phyloP scores from a whole-genome alignment of 495 filamentous ascomycete genomes.

The Geopyxis carbonaria region DNA sequence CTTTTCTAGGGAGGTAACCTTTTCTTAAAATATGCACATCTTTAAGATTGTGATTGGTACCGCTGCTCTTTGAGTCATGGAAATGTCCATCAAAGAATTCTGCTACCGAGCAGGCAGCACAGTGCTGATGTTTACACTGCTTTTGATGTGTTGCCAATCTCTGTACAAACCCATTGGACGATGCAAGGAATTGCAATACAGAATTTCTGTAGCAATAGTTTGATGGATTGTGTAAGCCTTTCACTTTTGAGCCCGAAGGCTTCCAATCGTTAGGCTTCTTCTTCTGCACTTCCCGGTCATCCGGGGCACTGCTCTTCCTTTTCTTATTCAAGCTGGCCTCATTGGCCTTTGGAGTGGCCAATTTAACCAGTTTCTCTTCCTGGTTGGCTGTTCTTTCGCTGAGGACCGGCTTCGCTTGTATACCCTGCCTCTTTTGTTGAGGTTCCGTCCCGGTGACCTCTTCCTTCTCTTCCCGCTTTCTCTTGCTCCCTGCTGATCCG shows the following conservation, averaged over 20 bases:
- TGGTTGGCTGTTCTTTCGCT: not conserved
- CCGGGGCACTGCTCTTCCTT: no score
- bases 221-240: conserved; percentile 6
- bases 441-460: no score
- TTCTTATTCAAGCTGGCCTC: no score
- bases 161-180: conserved; percentile 3
- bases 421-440: no score
- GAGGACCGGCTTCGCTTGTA: not conserved
- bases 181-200: conserved; percentile 13
- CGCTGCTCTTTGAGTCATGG: conserved; percentile 4
- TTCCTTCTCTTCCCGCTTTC: no score
- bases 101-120: conserved; percentile 13
- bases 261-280: not conserved
- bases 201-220: conserved; percentile 19
- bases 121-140: conserved; percentile 6
- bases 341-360: no score
- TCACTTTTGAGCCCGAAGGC: conserved; percentile 2
- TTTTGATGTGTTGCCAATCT: conserved; percentile 9
- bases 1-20: no score
- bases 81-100: conserved; percentile 13
- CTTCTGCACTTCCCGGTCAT: not conserved
- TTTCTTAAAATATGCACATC: not conserved
- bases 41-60: conserved; percentile 3
- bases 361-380: no score
- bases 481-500: no score